Evolutionary conservation across 2,329 filamentous ascomycete genomes (phyloP).

Genomic region (Diaporthe ilicicola): DNA sequence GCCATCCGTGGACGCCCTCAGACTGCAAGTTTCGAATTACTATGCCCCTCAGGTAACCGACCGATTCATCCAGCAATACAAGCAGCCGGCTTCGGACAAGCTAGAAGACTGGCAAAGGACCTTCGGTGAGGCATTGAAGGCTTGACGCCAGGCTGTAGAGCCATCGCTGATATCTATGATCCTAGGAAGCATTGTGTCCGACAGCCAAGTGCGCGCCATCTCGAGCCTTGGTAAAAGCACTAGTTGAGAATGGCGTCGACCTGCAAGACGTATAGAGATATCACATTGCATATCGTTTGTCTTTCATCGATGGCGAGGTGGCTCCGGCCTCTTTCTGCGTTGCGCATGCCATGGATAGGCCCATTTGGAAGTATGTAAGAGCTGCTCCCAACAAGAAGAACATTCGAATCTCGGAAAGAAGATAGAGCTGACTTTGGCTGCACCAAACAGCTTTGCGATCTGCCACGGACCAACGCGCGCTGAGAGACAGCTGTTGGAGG

Average conservation of each 20-base stretch:
- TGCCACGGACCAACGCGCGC: slow-evolving; percentile 46
- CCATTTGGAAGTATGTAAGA: slow-evolving; percentile 54
- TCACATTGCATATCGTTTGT: slow-evolving; percentile 50
- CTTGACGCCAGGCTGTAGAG: background rate
- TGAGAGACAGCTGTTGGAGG: slow-evolving; percentile 47
- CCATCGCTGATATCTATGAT: background rate
- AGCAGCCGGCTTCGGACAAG: slow-evolving; percentile 42
- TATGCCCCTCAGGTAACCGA: slow-evolving; percentile 50
- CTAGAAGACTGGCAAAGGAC: slow-evolving; percentile 47
- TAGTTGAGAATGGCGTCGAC: slow-evolving; percentile 44
- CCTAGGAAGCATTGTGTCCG: slow-evolving; percentile 45
- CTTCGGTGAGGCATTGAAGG: slow-evolving; percentile 42
- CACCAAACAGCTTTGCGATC: slow-evolving; percentile 44
- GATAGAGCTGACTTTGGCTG: background rate
- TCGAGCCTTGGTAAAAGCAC: slow-evolving; percentile 43
- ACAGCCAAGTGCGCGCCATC: slow-evolving; percentile 50
- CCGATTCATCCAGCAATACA: slow-evolving; percentile 46
- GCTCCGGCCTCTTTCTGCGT: slow-evolving; percentile 47
- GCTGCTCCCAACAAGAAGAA: background rate
- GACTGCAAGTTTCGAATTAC: slow-evolving; percentile 51
- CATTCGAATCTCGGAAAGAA: background rate
- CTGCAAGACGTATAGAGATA: slow-evolving; percentile 51
- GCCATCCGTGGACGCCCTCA: slow-evolving; percentile 44
- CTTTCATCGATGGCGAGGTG: slow-evolving; percentile 50
- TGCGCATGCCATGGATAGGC: slow-evolving; percentile 51